A percentile compares a stretch with the other conserved stretches of the same genome.
These are phyloP conservation scores for Iberis pinnata DNA, from an alignment of 345 rosid species.

Conservation along the genomic window DNA sequence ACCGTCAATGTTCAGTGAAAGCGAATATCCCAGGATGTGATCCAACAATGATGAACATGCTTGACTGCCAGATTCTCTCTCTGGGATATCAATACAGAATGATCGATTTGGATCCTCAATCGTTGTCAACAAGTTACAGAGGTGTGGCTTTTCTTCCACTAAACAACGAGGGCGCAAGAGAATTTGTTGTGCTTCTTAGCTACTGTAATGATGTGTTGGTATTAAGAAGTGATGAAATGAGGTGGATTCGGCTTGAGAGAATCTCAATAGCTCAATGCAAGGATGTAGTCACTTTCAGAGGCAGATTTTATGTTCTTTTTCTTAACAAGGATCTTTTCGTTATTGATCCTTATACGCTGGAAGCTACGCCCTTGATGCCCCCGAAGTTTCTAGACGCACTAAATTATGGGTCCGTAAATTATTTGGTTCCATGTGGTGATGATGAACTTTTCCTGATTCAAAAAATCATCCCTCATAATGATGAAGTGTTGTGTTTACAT, in stretches of 20 bases:
- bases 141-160: background rate
- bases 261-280: background rate
- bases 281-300: background rate
- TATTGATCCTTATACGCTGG: slow-evolving; percentile 7
- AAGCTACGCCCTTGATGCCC: background rate
- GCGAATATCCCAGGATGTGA: background rate
- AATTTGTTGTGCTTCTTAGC: background rate
- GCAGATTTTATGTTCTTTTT: background rate
- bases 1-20: background rate
- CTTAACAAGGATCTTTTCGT: background rate
- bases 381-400: background rate
- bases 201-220: background rate
- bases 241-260: background rate
- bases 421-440: slow-evolving; percentile 3
- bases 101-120: background rate
- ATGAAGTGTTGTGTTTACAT: background rate
- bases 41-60: background rate
- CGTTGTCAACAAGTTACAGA: no score
- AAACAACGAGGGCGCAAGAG: background rate
- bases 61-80: background rate
- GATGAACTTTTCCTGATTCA: slow-evolving; percentile 12
- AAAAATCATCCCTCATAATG: background rate
- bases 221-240: slow-evolving; percentile 2
- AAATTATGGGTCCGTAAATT: no score
- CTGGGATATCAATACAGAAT: background rate